Percentiles rank a stretch among this genome's conserved stretches.
Conservation (phyloP, 768 basidiomycete species). For the Strobilomyces confusus region DNA sequence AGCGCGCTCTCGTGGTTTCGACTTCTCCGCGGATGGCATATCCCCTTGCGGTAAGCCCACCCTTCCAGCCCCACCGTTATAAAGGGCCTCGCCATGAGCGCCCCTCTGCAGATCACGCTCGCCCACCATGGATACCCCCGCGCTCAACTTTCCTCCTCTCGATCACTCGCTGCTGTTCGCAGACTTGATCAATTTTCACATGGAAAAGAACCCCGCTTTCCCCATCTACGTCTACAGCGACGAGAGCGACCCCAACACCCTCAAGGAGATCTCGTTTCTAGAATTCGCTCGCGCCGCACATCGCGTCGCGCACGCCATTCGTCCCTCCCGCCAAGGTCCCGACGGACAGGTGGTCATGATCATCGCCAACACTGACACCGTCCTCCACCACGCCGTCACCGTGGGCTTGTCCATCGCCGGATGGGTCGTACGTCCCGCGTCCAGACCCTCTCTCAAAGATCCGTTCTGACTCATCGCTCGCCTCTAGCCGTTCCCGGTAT, state of each 20-base stretch:
- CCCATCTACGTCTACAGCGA: conserved; percentile 20
- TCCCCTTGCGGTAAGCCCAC: conserved; percentile 1
- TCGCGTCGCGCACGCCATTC: conserved; percentile 37
- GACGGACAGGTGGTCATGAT: conserved; percentile 22
- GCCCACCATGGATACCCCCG: conserved; percentile 1
- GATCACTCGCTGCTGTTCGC: conserved; percentile 22
- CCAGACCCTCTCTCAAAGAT: no score
- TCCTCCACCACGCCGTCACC: conserved; percentile 33
- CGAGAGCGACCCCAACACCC: conserved; percentile 4
- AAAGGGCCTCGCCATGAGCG: conserved; percentile 2
- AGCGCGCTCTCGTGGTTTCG: no score
- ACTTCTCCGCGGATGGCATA: background rate
- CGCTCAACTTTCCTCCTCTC: conserved; percentile 18
- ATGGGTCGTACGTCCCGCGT: conserved; percentile 28
- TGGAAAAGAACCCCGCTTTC: conserved; percentile 22
- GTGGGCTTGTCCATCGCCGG: conserved; percentile 39
- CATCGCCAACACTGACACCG: conserved; percentile 29
- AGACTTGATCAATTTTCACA: conserved; percentile 24
- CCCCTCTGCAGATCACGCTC: background rate
- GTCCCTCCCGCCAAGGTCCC: conserved; percentile 28
- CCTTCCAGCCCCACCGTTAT: conserved; percentile 11
- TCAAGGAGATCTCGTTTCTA: conserved; percentile 22
- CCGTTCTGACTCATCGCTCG: no score
- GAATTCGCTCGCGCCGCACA: conserved; percentile 30
- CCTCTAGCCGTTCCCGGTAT: no score